Evolutionary conservation across 2,329 filamentous ascomycete species (phyloP).

Genomic region (Pseudopithomyces maydicus): DNA sequence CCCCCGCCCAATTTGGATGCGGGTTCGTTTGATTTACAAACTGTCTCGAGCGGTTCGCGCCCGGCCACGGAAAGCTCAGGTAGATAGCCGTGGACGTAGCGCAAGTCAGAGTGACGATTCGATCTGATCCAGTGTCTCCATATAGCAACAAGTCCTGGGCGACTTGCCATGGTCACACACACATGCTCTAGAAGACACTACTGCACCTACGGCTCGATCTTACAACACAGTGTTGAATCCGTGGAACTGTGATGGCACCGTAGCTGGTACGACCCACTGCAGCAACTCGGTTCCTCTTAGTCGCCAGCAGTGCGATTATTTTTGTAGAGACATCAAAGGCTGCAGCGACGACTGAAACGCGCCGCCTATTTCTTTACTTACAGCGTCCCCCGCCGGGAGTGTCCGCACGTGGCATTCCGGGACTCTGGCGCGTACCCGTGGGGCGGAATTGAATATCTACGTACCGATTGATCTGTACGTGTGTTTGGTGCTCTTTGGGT

Average conservation of each 20-base stretch:
- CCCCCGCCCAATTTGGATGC: neutral
- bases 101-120: neutral
- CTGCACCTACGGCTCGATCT: neutral
- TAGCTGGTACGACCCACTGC: neutral
- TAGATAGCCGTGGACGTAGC: neutral
- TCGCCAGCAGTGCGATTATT: too few species aligned
- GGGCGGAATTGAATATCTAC: neutral
- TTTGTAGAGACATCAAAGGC: too few species aligned
- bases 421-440: neutral
- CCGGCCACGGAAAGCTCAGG: neutral
- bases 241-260: neutral
- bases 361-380: too few species aligned
- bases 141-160: neutral
- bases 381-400: neutral
- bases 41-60: neutral
- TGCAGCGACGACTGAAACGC: neutral
- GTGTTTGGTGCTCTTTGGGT: too few species aligned
- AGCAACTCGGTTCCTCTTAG: neutral
- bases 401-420: constrained; percentile 5
- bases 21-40: neutral
- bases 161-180: neutral
- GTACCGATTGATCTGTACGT: too few species aligned
- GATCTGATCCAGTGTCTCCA: neutral
- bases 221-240: neutral
- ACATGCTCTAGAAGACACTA: neutral